Conservation (phyloP, 345 rosid species). For the Eucalyptus cloeziana region DNA sequence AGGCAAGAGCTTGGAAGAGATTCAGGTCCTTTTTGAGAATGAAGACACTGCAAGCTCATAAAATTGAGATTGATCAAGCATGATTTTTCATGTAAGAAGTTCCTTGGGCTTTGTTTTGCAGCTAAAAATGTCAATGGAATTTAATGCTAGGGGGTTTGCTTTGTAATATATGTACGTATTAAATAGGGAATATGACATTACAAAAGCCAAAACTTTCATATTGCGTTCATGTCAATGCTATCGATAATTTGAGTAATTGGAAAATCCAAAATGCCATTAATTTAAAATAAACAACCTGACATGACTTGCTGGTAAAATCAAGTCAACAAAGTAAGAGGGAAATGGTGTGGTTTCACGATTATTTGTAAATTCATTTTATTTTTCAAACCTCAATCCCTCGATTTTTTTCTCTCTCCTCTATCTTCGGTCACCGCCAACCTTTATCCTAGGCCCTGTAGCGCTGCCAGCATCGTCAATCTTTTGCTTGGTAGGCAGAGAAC, state of each 20-base stretch:
- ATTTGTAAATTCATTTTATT: background rate
- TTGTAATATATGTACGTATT: background rate
- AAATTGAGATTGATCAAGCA: background rate
- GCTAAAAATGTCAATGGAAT: background rate
- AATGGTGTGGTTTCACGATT: rapidly evolving
- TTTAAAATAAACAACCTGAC: background rate
- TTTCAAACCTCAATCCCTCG: background rate
- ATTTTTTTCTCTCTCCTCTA: too few relatives aligned
- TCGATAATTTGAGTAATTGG: rapidly evolving
- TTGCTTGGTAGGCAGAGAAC: background rate
- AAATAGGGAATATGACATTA: background rate
- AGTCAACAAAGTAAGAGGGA: background rate
- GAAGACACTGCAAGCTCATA: background rate
- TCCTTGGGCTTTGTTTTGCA: background rate
- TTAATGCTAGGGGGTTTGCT: background rate
- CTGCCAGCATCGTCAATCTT: background rate
- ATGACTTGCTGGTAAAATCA: rapidly evolving
- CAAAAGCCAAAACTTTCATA: background rate
- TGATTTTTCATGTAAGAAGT: background rate
- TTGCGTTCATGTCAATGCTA: rapidly evolving
- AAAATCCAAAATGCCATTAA: rapidly evolving
- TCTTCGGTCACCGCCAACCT: background rate
- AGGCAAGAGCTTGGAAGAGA: conserved; percentile 61
- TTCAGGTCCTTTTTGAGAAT: conserved; percentile 41
- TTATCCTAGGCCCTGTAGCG: background rate